Conservation (phyloP, 129 eudicot genomes). For the Helianthus tuberosus region DNA sequence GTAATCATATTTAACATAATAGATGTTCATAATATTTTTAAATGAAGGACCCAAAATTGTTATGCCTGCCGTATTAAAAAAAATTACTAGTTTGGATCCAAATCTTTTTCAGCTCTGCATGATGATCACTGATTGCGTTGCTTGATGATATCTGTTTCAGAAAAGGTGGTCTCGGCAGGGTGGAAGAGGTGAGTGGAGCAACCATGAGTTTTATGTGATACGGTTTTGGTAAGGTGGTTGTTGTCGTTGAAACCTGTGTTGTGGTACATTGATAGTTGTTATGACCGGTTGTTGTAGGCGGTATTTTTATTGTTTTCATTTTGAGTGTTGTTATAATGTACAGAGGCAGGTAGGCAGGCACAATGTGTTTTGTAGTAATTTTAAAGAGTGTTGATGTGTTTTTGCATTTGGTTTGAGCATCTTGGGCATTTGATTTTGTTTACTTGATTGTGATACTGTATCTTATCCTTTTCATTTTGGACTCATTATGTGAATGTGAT, state of each 20-base stretch:
- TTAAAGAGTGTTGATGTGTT: constrained; percentile 26
- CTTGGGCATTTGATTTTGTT: constrained; percentile 31
- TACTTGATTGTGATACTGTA: constrained; percentile 10
- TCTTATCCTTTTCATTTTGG: constrained; percentile 18
- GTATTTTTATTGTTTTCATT: constrained; percentile 24
- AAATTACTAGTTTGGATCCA: background rate
- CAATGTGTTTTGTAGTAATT: constrained; percentile 36
- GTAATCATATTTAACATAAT: background rate
- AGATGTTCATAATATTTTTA: background rate
- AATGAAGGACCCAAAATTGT: background rate
- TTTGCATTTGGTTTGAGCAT: constrained; percentile 32
- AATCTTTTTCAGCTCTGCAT: background rate
- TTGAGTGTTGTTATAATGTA: constrained; percentile 47
- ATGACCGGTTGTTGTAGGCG: constrained; percentile 39
- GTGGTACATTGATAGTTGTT: constrained; percentile 25
- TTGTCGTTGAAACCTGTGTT: constrained; percentile 35
- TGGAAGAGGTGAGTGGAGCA: constrained; percentile 70
- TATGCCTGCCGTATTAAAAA: background rate
- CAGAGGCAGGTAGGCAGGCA: constrained; percentile 37
- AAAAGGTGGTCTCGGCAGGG: constrained; percentile 59
- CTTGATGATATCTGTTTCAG: constrained; percentile 42
- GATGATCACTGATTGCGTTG: background rate
- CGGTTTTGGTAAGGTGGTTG: constrained; percentile 30
- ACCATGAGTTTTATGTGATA: background rate
- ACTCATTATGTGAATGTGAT: constrained; percentile 15